Base-by-base conservation (phyloP, 2,329 filamentous ascomycete species). In the Xylaria sp. region DNA sequence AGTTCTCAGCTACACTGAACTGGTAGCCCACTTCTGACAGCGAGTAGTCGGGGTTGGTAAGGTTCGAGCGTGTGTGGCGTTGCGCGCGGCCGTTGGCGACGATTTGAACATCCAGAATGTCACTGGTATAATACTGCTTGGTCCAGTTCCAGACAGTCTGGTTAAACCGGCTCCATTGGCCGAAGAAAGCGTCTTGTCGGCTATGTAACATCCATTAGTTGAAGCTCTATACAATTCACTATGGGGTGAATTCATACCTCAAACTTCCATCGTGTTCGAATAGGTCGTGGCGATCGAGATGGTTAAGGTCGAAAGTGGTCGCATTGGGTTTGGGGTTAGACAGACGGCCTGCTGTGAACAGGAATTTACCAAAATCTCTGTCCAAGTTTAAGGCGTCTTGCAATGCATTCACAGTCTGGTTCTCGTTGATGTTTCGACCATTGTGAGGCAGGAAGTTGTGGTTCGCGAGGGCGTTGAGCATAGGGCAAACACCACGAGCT, bases 131-230 rank as follows among this genome's bases (percentile, higher is more conserved):
- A 77, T 83, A 87, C 4, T 72, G 66, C 46, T 72, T 78, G 0
- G 81, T 82, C 64, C 81, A 75, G 60, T 83, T 80, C 74, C 87
- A 88, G 69, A 87, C 74, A 2, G 80, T 82, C 61, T 83, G 77
- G 76, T 88, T 86, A 79, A 88, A 88, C 64, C 82, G 65, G 71
- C 85, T 81, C 71, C 84, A 84, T 75, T 84, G 83, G 26, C 85
- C 86, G 62, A 86, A 81, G 79, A 77, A 83, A 9, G 81, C 83
- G 66, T 88, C 86, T 1, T 78, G 73, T 31, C 85, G 85, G 48
- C 82, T 84, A 56, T n/a, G 61, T 20, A 59, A 17, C 6, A 13
- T 10, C 2, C 46, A 31, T 64, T 53, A 72, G 44, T 40, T 13
- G n/a, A n/a, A 5, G 20, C 6, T 44, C 26, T 56, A 58, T 44